These are phyloP conservation scores for Cryptosporidium muris DNA, from an alignment of 169 alveolate species.

Conservation along the genomic window DNA sequence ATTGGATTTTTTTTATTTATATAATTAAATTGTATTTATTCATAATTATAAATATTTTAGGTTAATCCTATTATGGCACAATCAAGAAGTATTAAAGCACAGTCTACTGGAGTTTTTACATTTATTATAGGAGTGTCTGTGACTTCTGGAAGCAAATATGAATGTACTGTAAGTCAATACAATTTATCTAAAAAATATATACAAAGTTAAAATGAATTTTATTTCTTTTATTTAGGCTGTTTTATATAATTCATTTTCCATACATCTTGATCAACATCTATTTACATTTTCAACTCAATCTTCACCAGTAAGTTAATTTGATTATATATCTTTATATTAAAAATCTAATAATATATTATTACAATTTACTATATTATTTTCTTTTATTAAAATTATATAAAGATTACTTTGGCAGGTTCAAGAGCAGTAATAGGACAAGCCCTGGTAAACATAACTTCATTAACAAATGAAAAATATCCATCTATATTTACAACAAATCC, in stretches of 20 bases:
- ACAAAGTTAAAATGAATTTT: neutral
- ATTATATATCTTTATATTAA: neutral
- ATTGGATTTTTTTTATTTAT: neutral
- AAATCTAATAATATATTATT: neutral
- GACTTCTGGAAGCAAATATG: constrained; percentile 40
- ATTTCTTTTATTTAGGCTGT: constrained; percentile 20
- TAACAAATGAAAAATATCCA: constrained; percentile 37
- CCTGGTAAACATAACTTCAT: constrained; percentile 34
- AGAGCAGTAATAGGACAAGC: constrained; percentile 25
- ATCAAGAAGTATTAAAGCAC: constrained; percentile 34
- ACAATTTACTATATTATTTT: neutral
- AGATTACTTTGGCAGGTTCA: constrained; percentile 54
- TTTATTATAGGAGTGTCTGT: constrained; percentile 55
- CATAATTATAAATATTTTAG: neutral
- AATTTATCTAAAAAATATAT: neutral
- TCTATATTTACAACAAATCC: constrained; percentile 45
- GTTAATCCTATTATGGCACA: constrained; percentile 71
- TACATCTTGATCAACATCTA: constrained; percentile 47
- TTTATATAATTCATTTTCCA: constrained; percentile 48
- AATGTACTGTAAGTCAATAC: constrained; percentile 37
- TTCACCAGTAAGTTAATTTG: constrained; percentile 31
- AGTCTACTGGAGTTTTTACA: constrained; percentile 49
- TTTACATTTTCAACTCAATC: constrained; percentile 42
- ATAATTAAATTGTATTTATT: neutral
- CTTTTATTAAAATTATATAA: too few relatives aligned